These are phyloP conservation scores for Tolypocladium ophioglossoides DNA, from an alignment of 2,329 filamentous ascomycete species.

Conservation along the genomic window DNA sequence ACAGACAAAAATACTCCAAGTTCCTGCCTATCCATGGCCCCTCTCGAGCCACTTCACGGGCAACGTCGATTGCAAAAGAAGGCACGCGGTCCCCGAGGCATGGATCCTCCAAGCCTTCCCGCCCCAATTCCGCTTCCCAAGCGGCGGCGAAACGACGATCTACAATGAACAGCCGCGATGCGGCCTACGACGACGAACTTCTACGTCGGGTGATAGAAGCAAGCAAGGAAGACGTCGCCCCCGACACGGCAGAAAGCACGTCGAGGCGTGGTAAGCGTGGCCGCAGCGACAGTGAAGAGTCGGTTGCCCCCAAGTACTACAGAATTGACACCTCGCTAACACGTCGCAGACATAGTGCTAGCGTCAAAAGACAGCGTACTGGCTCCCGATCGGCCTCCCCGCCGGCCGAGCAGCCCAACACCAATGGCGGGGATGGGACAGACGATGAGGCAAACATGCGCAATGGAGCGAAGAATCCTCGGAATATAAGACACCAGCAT, in stretches of 20 bases:
- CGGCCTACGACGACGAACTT: conserved; percentile 90
- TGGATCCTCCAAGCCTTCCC: conserved; percentile 45
- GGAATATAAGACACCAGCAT: conserved; percentile 48
- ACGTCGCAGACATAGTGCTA: conserved; percentile 52
- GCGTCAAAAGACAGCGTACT: conserved; percentile 74
- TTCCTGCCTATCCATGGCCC: conserved; percentile 50
- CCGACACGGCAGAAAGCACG: conserved; percentile 37
- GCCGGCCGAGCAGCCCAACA: conserved; percentile 32
- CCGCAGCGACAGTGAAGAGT: conserved; percentile 92
- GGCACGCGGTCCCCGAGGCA: conserved; percentile 41
- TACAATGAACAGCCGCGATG: conserved; percentile 94
- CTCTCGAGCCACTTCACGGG: conserved; percentile 48
- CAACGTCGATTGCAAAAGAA: conserved; percentile 57
- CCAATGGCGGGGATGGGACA: conserved; percentile 49
- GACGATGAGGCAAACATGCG: conserved; percentile 54
- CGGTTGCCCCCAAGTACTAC: conserved; percentile 29
- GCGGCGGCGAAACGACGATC: conserved; percentile 74
- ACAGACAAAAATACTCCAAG: conserved; percentile 55
- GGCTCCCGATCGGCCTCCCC: conserved; percentile 62
- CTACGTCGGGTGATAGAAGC: conserved; percentile 85
- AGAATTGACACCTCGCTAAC: conserved; percentile 15
- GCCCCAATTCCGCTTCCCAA: conserved; percentile 37
- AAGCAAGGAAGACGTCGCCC: conserved; percentile 69
- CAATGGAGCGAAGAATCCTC: conserved; percentile 48
- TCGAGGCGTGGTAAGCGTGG: conserved; percentile 67